These are phyloP conservation scores for Chalaropsis ovoidea DNA, from an alignment of 2,329 filamentous ascomycete genomes.

Conservation along the genomic window DNA sequence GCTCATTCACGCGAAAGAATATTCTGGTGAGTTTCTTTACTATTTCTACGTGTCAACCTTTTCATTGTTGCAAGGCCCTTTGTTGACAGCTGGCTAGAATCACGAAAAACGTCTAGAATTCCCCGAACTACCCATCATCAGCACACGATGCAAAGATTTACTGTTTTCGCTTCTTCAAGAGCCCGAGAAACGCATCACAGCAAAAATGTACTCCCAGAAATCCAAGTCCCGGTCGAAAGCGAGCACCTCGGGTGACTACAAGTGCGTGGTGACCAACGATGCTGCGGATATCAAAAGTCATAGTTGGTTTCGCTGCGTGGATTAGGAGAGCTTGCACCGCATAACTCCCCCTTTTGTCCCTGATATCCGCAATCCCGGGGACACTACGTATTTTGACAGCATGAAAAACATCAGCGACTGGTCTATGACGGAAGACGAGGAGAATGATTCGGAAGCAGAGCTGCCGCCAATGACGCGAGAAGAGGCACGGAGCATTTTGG, in stretches of 20 bases:
- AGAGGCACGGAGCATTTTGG: slow-evolving; percentile 30
- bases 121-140: slow-evolving; percentile 55
- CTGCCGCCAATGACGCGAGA: slow-evolving; percentile 20
- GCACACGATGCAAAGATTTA: slow-evolving; percentile 63
- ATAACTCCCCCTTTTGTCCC: slow-evolving; percentile 71
- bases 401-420: slow-evolving; percentile 61
- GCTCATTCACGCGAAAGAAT: slow-evolving; percentile 74
- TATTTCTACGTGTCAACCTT: background rate
- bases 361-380: slow-evolving; percentile 54
- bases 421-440: slow-evolving; percentile 31
- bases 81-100: slow-evolving; percentile 39
- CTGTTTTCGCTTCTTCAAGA: slow-evolving; percentile 63
- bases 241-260: slow-evolving; percentile 27
- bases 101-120: slow-evolving; percentile 63
- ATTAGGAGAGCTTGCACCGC: slow-evolving; percentile 65
- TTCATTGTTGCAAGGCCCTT: background rate
- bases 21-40: slow-evolving; percentile 53
- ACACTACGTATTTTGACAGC: slow-evolving; percentile 85
- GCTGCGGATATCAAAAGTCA: slow-evolving; percentile 84
- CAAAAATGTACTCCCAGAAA: slow-evolving; percentile 60
- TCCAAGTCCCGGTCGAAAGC: slow-evolving; percentile 27
- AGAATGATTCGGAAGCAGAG: slow-evolving; percentile 6
- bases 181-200: slow-evolving; percentile 66
- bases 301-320: slow-evolving; percentile 69
- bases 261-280: slow-evolving; percentile 64